Conservation (phyloP, 2,329 filamentous ascomycete genomes). For the Didymella keratinophila region DNA sequence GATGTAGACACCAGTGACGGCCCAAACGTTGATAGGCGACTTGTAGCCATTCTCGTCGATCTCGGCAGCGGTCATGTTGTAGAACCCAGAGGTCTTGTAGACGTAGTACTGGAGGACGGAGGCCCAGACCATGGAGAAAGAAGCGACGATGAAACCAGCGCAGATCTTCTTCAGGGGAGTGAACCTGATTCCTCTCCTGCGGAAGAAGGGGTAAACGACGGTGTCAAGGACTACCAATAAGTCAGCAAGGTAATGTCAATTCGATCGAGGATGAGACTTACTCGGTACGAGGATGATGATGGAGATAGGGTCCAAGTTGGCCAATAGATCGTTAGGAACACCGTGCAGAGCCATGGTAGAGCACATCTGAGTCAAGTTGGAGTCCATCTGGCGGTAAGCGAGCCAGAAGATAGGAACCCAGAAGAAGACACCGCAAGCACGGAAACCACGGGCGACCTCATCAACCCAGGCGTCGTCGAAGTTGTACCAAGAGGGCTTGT, state of each 20-base stretch:
- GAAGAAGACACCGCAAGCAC: conserved; percentile 53
- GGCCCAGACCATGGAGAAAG: conserved; percentile 67
- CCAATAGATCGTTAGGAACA: conserved; percentile 78
- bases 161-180: conserved; percentile 80
- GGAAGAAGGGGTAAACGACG: conserved; percentile 73
- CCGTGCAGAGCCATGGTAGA: conserved; percentile 72
- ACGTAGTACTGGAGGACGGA: conserved; percentile 66
- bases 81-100: conserved; percentile 62
- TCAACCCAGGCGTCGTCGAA: conserved; percentile 86
- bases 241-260: conserved; percentile 67
- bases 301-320: conserved; percentile 78
- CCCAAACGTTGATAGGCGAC: conserved; percentile 61
- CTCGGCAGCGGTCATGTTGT: conserved; percentile 41
- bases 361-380: conserved; percentile 71
- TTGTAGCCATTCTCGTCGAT: conserved; percentile 46
- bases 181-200: conserved; percentile 70
- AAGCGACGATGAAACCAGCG: conserved; percentile 71
- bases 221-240: conserved; percentile 61
- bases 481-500: conserved; percentile 74
- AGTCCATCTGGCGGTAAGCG: conserved; percentile 72
- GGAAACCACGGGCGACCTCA: conserved; percentile 71
- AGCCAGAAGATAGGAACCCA: conserved; percentile 74
- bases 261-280: conserved; percentile 52
- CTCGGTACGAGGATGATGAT: conserved; percentile 76
- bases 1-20: conserved; percentile 60